Evolutionary conservation across 2,329 filamentous ascomycete genomes (phyloP), one percentile per base, ranked within the genome.

Genomic region (Sporothrix variecibatus): DNA sequence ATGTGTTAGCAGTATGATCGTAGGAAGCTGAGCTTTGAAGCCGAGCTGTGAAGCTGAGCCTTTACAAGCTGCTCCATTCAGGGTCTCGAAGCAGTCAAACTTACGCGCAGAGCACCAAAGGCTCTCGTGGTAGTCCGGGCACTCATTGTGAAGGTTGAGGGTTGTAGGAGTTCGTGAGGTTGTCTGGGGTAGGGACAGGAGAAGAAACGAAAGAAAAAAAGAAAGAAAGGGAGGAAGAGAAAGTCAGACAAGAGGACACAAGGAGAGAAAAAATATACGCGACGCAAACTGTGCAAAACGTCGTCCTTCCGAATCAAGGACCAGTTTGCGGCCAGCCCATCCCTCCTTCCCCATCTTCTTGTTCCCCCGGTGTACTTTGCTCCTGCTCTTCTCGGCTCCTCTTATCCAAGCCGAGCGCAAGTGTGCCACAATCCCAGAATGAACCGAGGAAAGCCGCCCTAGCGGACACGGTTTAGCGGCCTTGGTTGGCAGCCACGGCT

Each of bases 381-480:
- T 56, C 51, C 12, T 56, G 64, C 65, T 31, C 64, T 51, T 68
- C 34, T 71, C 68, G 68, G 68, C 51, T 71, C 31, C 68, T 71
- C 68, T 43, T 56, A 46, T 46, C 68, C 68, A 70, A 70, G 67
- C 68, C 68, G 34, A 56, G 70, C 53, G 6, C 17, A 17, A 28
- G n/a, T 62, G 23, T 43, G 34, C 26, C 53, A 46, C 40, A 26
- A 65, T 56, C 49, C 43, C 46, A 73, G 62, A 67, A 62, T 71
- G 70, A 77, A 73, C 76, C 76, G 76, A 77, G 76, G 74, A 74
- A 75, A 77, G 74, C 76, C 76, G 76, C 46, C n/a, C 34, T 56
- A 71, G 71, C 71, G 62, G 62, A 28, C 38, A 46, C 62, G 62
- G 64, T 68, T 68, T 51, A 68, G 40, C 43, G 43, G 65, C 65